A percentile compares a stretch with the other conserved stretches of the same genome.
These are phyloP conservation scores for Paraphoma chrysanthemicola DNA, from an alignment of 2,329 filamentous ascomycete species.

Conservation along the genomic window DNA sequence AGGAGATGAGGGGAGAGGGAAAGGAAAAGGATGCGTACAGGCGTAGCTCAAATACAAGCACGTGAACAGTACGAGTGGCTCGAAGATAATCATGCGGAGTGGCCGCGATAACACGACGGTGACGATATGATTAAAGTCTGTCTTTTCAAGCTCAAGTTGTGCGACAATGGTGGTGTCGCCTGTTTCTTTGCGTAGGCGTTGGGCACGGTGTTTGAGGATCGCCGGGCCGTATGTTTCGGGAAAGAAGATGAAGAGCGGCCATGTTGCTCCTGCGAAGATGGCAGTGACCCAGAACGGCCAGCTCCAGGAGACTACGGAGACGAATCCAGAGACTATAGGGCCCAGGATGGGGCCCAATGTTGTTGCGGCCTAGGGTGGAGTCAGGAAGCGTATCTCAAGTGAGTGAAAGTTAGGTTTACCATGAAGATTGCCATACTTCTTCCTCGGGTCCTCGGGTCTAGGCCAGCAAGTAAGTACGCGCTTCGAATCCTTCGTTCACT, in stretches of 20 bases:
- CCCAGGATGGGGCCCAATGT: conserved; percentile 71
- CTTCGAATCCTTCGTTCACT: neutral
- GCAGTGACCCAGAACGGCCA: conserved; percentile 76
- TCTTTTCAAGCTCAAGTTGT: conserved; percentile 68
- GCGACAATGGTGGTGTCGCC: conserved; percentile 63
- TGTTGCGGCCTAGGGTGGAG: conserved; percentile 64
- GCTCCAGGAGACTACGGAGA: conserved; percentile 68
- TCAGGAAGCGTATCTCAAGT: neutral
- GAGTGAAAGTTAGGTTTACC: conserved; percentile 8
- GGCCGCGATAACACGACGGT: conserved; percentile 75
- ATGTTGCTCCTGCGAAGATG: conserved; percentile 70
- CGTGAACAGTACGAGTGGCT: conserved; percentile 75
- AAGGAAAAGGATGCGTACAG: conserved; percentile 52
- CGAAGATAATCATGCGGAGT: conserved; percentile 74
- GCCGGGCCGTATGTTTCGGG: conserved; percentile 59
- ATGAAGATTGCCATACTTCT: conserved; percentile 43
- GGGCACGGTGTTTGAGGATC: conserved; percentile 60
- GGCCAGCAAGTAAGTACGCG: neutral
- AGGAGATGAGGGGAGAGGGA: neutral
- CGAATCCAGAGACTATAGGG: conserved; percentile 70
- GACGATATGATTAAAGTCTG: conserved; percentile 65
- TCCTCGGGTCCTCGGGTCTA: conserved; percentile 12
- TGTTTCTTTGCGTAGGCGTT: conserved; percentile 62
- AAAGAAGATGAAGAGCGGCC: conserved; percentile 67
- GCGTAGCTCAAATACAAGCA: conserved; percentile 71